phyloP scores from a whole-genome alignment of 495 filamentous ascomycete genomes.

The Peziza echinospora region DNA sequence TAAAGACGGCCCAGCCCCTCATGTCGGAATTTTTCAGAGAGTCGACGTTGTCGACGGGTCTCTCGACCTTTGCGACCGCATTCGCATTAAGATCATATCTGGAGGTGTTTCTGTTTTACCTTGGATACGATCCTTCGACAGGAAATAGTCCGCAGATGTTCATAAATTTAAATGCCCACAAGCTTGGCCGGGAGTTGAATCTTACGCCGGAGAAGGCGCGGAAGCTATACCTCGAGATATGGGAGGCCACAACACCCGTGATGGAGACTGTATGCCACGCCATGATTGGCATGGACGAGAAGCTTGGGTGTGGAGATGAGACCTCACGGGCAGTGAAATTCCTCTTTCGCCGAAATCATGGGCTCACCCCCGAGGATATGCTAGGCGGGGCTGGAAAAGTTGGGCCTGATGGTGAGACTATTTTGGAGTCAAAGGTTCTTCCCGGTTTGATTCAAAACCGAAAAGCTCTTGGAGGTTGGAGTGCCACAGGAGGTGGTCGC shows the following conservation, averaged over 20 bases:
- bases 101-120: conserved; percentile 8
- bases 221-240: conserved; percentile 10
- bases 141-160: conserved; percentile 1
- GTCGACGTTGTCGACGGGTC: not conserved
- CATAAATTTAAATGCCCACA: conserved; percentile 5
- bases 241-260: conserved; percentile 10
- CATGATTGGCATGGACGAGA: conserved; percentile 12
- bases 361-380: conserved; percentile 10
- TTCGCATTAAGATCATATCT: conserved; percentile 12
- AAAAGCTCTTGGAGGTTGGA: not conserved
- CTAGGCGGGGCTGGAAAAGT: conserved; percentile 6
- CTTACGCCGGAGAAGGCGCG: conserved; percentile 9
- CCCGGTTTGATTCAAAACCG: not conserved
- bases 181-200: conserved; percentile 3
- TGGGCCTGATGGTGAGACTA: not conserved
- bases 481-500: not conserved
- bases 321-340: conserved; percentile 7
- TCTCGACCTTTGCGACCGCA: conserved; percentile 12
- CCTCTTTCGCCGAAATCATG: conserved; percentile 10
- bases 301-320: conserved; percentile 7
- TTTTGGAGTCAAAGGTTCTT: not conserved
- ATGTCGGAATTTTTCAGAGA: not conserved
- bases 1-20: not conserved
- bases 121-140: conserved; percentile 9
- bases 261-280: conserved; percentile 11